Percentiles rank a stretch among this genome's conserved stretches.
These are phyloP conservation scores for Lachancea meyersii DNA, from an alignment of 805 yeast species.

Conservation along the genomic window DNA sequence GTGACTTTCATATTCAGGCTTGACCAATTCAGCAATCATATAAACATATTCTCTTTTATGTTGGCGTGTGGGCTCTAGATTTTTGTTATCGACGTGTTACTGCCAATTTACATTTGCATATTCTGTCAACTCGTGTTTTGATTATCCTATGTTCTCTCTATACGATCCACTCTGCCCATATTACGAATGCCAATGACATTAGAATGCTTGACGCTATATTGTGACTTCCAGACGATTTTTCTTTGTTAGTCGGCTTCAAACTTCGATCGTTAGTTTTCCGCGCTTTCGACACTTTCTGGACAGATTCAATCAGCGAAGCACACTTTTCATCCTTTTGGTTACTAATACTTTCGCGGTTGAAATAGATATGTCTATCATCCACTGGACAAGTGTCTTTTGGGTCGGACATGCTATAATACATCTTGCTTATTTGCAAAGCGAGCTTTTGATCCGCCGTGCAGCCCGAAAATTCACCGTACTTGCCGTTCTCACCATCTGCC, in stretches of 20 bases:
- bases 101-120: not conserved
- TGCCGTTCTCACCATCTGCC: slow-evolving; percentile 52
- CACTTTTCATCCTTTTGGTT: not conserved
- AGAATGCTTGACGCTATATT: not conserved
- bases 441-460: slow-evolving; percentile 60
- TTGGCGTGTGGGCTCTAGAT: too few species aligned
- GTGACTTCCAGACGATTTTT: slow-evolving; percentile 2
- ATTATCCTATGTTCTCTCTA: slow-evolving; percentile 7
- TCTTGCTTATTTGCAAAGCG: slow-evolving; percentile 52
- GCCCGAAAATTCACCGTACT: slow-evolving; percentile 62
- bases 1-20: not conserved
- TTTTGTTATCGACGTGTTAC: too few species aligned
- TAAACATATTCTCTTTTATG: too few species aligned
- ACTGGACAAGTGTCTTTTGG: slow-evolving; percentile 26
- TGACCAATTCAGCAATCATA: too few species aligned
- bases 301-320: not conserved
- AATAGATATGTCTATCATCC: slow-evolving; percentile 18
- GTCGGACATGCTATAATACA: slow-evolving; percentile 48
- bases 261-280: not conserved
- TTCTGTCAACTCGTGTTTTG: slow-evolving; percentile 1
- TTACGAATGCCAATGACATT: slow-evolving; percentile 1
- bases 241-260: not conserved
- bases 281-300: slow-evolving; percentile 2
- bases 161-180: slow-evolving; percentile 3
- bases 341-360: slow-evolving; percentile 14